A percentile compares a stretch with the other conserved stretches of the same genome.
Evolutionary conservation across 805 yeast species (phyloP).

Genomic region (Brettanomyces custersianus): DNA sequence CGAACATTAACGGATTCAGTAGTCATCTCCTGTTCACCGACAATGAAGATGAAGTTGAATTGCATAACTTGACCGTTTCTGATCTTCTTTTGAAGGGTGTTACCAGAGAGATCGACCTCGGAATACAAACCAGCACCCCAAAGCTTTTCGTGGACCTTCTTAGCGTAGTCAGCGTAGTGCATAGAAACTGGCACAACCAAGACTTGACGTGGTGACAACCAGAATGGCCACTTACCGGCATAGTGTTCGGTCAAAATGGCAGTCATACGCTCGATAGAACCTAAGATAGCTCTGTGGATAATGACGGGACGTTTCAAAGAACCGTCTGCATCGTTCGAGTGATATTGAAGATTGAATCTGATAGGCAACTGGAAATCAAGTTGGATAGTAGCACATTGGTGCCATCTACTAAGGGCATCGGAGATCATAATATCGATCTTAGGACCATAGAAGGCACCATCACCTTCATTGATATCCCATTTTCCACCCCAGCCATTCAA

Average conservation of each 20-base stretch:
- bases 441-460: slow-evolving; percentile 94
- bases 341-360: slow-evolving; percentile 85
- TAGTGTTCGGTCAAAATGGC: slow-evolving; percentile 96
- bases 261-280: slow-evolving; percentile 98
- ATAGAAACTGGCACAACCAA: slow-evolving; percentile 96
- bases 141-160: slow-evolving; percentile 60
- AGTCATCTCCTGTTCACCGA: slow-evolving; percentile 88
- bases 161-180: slow-evolving; percentile 85
- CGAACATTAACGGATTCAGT: slow-evolving; percentile 83
- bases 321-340: slow-evolving; percentile 54
- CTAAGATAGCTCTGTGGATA: slow-evolving; percentile 98
- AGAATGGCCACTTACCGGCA: slow-evolving; percentile 99
- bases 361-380: slow-evolving; percentile 96
- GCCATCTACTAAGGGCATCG: slow-evolving; percentile 94
- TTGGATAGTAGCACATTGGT: slow-evolving; percentile 98
- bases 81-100: slow-evolving; percentile 96
- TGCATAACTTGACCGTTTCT: slow-evolving; percentile 92
- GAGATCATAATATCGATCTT: slow-evolving; percentile 94
- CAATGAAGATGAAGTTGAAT: slow-evolving; percentile 93
- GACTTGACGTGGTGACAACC: slow-evolving; percentile 99
- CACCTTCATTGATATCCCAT: slow-evolving; percentile 95
- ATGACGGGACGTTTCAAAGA: slow-evolving; percentile 84
- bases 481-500: slow-evolving; percentile 77
- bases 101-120: slow-evolving; percentile 89
- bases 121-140: slow-evolving; percentile 77